Percentiles rank a stretch among this genome's conserved stretches.
Conservation (phyloP, 352 stramenopile species). For the Phytophthora palmivora region DNA sequence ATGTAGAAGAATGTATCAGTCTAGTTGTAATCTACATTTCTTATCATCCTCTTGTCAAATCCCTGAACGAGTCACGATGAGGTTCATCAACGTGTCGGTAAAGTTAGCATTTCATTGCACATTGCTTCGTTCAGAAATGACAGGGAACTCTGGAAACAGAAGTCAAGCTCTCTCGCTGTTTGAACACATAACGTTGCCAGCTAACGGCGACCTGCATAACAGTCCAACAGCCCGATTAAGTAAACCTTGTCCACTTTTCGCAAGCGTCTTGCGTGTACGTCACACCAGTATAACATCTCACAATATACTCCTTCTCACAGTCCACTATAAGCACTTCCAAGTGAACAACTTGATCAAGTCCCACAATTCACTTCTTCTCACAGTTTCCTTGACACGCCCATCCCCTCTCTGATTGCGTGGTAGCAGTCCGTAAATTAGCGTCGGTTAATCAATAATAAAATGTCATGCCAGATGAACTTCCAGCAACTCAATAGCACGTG, state of each 20-base stretch:
- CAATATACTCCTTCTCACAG: not conserved
- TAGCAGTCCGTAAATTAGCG: no score
- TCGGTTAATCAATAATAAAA: constrained; percentile 17
- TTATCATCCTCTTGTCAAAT: no score
- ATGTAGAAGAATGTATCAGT: no score
- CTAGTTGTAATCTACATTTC: no score
- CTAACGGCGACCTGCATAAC: not conserved
- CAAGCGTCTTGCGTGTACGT: not conserved
- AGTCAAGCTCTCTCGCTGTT: no score
- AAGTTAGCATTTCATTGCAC: no score
- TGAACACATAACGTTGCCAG: not conserved
- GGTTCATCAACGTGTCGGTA: no score
- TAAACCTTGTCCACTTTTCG: constrained; percentile 11
- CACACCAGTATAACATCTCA: not conserved
- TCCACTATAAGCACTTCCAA: not conserved
- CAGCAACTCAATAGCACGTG: not conserved
- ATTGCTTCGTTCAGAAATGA: no score
- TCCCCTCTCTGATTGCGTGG: no score
- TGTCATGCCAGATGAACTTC: constrained; percentile 1
- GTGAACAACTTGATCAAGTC: no score
- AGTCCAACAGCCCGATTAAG: not conserved
- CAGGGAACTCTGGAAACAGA: no score
- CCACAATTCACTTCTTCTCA: not conserved
- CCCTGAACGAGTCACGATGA: no score
- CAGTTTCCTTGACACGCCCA: not conserved